Evolutionary conservation across 2,329 filamentous ascomycete species (phyloP), one percentile per base, ranked within the genome.

Genomic region (Huntiella moniliformis): DNA sequence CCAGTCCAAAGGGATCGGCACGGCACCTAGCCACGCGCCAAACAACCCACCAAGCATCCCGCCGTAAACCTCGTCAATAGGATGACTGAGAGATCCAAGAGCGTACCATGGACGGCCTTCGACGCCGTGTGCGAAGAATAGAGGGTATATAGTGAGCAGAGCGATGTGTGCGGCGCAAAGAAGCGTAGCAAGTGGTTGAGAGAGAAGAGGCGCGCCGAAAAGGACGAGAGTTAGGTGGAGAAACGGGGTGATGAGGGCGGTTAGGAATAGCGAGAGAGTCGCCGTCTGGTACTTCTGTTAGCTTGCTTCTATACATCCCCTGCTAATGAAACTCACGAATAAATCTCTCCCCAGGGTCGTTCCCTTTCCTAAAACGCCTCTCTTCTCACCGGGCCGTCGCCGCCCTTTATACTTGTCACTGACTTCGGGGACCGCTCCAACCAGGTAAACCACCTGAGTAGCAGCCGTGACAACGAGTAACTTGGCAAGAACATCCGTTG

Each of bases 1-100:
- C 88, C 88, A 96, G 60, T 98, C 91, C 53, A 98, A 66, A 2
- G 91, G 91, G 54, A 98, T 96, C 0, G 92, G 91, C 45, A 96
- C 76, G 5, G 91, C 91, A 3, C 91, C 91, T 37, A 94, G 64
- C 91, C 91, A 96, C 36, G 84, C 85, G 4, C 91, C 91, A 1
- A 88, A 55, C 18, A 80, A 65, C 0, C 77, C 77, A 4, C 91
- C 91, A n/a, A 87, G 61, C 7, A 84, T 69, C 1, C 76, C 84
- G 2, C 86, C 88, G 63, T 85, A 91, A 0, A 83, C 75, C 57
- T 87, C 82, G 60, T 96, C 91, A 16, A 91, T 65, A 0, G 87
- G 85, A 38, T 70, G 70, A 13, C 78, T 65, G 42, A 75, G 67
- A 13, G 82, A 72, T 16, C 77, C 73, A 37, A 86, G 71, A 39